These are phyloP conservation scores for Rhizomucor pusillus DNA, from an alignment of 371 early-diverging fungal species.

Conservation along the genomic window DNA sequence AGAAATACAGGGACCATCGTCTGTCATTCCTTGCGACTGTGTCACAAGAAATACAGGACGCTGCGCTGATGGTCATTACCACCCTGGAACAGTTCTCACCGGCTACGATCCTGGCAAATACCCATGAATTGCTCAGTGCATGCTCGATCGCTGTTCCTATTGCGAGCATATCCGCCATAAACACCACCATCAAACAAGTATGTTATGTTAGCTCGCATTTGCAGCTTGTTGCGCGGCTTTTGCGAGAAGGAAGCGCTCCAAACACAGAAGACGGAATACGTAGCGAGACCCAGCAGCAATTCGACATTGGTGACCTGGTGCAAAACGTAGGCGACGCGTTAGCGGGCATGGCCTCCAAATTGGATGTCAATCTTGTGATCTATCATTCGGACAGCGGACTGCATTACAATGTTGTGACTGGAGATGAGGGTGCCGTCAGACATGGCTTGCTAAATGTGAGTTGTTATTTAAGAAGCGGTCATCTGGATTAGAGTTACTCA, in stretches of 20 bases:
- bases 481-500: neutral
- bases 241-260: slow-evolving; percentile 5
- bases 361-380: slow-evolving; percentile 60
- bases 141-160: slow-evolving; percentile 56
- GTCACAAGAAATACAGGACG: slow-evolving; percentile 52
- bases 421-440: slow-evolving; percentile 55
- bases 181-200: slow-evolving; percentile 38
- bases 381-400: slow-evolving; percentile 56
- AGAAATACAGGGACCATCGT: slow-evolving; percentile 21
- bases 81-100: slow-evolving; percentile 55
- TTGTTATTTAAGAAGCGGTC: neutral
- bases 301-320: slow-evolving; percentile 62
- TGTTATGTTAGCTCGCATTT: slow-evolving; percentile 37
- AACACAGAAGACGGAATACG: slow-evolving; percentile 3
- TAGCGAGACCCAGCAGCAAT: slow-evolving; percentile 24
- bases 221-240: slow-evolving; percentile 17
- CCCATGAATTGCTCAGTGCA: slow-evolving; percentile 48
- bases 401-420: slow-evolving; percentile 54
- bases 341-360: slow-evolving; percentile 57
- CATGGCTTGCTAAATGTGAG: slow-evolving; percentile 61
- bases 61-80: slow-evolving; percentile 48
- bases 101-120: slow-evolving; percentile 30
- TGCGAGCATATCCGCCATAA: slow-evolving; percentile 46
- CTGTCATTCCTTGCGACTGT: slow-evolving; percentile 29
- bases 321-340: slow-evolving; percentile 65